Evolutionary conservation across 257 asterid genomes (phyloP), one percentile per base, ranked within the genome.

Genomic region (Solanum bukasovii): DNA sequence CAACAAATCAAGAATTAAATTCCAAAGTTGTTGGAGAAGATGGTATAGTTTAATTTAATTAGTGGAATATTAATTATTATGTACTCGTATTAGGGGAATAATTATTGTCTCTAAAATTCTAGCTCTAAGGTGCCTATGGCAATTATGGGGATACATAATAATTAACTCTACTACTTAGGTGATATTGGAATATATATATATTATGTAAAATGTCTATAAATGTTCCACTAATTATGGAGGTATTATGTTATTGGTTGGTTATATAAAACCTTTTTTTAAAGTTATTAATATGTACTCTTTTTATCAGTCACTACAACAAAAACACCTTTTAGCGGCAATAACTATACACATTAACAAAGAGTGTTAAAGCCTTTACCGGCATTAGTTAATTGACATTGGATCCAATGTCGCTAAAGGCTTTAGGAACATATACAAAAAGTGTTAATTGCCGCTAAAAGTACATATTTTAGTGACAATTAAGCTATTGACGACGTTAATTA

Each of bases 11-110:
- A 4, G 42, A 63, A 10, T 78, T 67, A 79, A 87, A 81, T 90
- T 18, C 77, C 86, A n/a, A 93, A 92, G 89, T 90, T 88, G 93
- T 84, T 35, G 96, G 94, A 63, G 93, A 89, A 72, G 92, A 89
- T 13, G 88, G 61, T 86, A 82, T 89, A 77, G 83, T 35, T 75
- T 89, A 77, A 63, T 25, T 56, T 18, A 56, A 56, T 56, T 71
- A 86, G 29, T 46, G 70, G 46, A 38, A 40, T 33, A 38, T 35
- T 61, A 59, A 52, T 73, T 35, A 87, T 9, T 35, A 42, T 72
- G 75, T 87, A 33, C 46, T 49, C 23, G 2, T 73, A 72, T 9
- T 65, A 38, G 67, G 59, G 82, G 38, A 40, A 68, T 85, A 85
- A 85, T 56, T 0, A 84, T 40, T 49, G 35, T 85, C 46, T 85